These are phyloP conservation scores for Russula compacta DNA, from an alignment of 768 basidiomycete species.

Conservation along the genomic window DNA sequence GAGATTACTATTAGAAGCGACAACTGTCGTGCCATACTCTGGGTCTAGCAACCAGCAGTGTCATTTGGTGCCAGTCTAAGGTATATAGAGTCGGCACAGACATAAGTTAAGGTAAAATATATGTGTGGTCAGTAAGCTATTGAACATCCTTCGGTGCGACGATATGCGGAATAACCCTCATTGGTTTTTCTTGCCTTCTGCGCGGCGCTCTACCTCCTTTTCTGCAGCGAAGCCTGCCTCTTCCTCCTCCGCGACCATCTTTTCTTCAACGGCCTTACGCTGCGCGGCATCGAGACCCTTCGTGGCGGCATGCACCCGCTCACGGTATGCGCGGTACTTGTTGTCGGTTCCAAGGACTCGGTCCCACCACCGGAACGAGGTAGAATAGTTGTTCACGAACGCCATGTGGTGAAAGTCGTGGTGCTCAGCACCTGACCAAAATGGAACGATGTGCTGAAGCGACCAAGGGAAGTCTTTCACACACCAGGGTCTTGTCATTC, in stretches of 20 bases:
- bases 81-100: not conserved
- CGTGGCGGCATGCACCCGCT: constrained; percentile 50
- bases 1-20: too few species aligned
- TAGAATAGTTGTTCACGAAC: constrained; percentile 89
- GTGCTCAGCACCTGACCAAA: constrained; percentile 97
- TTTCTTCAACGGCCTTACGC: constrained; percentile 45
- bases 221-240: constrained; percentile 65
- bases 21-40: too few species aligned
- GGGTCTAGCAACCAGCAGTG: not conserved
- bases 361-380: constrained; percentile 93
- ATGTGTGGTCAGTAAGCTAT: not conserved
- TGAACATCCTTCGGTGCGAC: not conserved
- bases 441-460: constrained; percentile 80
- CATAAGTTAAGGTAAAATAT: not conserved
- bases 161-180: not conserved
- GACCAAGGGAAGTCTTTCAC: constrained; percentile 92
- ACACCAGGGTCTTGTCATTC: not conserved
- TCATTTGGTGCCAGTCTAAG: not conserved
- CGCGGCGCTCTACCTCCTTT: constrained; percentile 32
- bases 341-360: constrained; percentile 80
- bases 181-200: constrained; percentile 19
- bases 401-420: constrained; percentile 99
- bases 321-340: constrained; percentile 79
- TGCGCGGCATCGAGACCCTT: constrained; percentile 39
- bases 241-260: constrained; percentile 61